These are phyloP conservation scores for Phaseolus coccineus DNA, from an alignment of 331 rosid species.

Conservation along the genomic window DNA sequence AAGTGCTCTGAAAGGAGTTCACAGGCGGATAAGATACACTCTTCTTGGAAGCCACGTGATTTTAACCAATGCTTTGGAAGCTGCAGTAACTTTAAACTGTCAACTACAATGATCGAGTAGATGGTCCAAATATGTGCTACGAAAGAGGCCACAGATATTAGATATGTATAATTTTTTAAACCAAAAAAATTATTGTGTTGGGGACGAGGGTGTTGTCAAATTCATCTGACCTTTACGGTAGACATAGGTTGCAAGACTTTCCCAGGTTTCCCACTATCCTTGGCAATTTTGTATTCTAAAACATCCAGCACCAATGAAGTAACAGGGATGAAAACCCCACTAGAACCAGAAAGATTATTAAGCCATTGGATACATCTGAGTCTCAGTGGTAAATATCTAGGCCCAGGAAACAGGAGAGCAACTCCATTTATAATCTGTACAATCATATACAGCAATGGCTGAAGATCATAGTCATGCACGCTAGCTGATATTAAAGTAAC, in stretches of 20 bases:
- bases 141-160: conserved; percentile 17
- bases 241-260: conserved; percentile 55
- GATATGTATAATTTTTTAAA: background rate
- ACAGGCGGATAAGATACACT: conserved; percentile 73
- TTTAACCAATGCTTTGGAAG: conserved; percentile 89
- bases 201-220: background rate
- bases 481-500: conserved; percentile 67
- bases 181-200: background rate
- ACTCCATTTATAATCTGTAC: conserved; percentile 85
- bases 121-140: conserved; percentile 1
- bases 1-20: conserved; percentile 87
- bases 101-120: conserved; percentile 33
- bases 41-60: conserved; percentile 76
- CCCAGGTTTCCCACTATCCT: conserved; percentile 71
- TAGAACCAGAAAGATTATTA: conserved; percentile 76
- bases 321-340: conserved; percentile 89
- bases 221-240: conserved; percentile 67
- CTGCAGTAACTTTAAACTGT: conserved; percentile 54
- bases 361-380: conserved; percentile 88
- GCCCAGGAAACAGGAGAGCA: conserved; percentile 81
- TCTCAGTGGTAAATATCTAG: conserved; percentile 94
- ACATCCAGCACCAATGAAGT: conserved; percentile 76
- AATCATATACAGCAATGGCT: conserved; percentile 62
- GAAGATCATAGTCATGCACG: conserved; percentile 73
- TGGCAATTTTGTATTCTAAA: conserved; percentile 71